phyloP scores from a whole-genome alignment of 2,329 filamentous ascomycete species.

The Botrytis sinoallii region DNA sequence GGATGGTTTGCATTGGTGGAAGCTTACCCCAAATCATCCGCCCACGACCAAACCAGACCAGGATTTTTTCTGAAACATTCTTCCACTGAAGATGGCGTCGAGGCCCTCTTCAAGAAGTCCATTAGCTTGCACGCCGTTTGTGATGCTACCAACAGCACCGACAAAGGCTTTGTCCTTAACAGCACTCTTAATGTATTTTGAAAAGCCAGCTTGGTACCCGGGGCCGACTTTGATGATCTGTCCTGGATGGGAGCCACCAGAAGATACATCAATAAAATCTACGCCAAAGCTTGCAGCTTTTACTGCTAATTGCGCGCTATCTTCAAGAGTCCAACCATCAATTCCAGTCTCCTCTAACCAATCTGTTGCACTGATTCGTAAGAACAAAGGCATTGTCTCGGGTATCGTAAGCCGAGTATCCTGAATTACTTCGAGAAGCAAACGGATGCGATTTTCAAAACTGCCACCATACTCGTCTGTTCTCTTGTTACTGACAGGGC shows the following conservation, averaged over 20 bases:
- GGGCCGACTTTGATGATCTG: conserved; percentile 58
- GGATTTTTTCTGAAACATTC: conserved; percentile 57
- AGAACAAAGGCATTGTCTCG: conserved; percentile 65
- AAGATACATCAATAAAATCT: conserved; percentile 71
- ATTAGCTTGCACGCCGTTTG: conserved; percentile 45
- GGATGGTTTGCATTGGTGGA: background rate
- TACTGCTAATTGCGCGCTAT: conserved; percentile 61
- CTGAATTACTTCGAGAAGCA: conserved; percentile 66
- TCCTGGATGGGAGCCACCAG: conserved; percentile 59
- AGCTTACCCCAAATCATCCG: conserved; percentile 48
- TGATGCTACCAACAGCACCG: conserved; percentile 49
- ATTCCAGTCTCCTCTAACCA: conserved; percentile 60
- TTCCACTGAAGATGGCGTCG: conserved; percentile 49
- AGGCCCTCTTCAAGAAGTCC: conserved; percentile 48
- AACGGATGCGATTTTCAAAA: conserved; percentile 67
- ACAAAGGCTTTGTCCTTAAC: conserved; percentile 57
- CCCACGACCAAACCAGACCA: conserved; percentile 52
- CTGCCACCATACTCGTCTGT: conserved; percentile 66
- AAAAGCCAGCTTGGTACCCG: conserved; percentile 69
- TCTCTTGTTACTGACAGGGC: conserved; percentile 69
- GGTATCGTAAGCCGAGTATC: conserved; percentile 61
- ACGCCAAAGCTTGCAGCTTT: conserved; percentile 64
- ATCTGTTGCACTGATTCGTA: conserved; percentile 69
- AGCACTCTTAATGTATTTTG: conserved; percentile 66
- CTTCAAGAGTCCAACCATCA: conserved; percentile 64